These are phyloP conservation scores for Lasiodiplodia sp. DNA, from an alignment of 2,329 filamentous ascomycete species.

Conservation along the genomic window DNA sequence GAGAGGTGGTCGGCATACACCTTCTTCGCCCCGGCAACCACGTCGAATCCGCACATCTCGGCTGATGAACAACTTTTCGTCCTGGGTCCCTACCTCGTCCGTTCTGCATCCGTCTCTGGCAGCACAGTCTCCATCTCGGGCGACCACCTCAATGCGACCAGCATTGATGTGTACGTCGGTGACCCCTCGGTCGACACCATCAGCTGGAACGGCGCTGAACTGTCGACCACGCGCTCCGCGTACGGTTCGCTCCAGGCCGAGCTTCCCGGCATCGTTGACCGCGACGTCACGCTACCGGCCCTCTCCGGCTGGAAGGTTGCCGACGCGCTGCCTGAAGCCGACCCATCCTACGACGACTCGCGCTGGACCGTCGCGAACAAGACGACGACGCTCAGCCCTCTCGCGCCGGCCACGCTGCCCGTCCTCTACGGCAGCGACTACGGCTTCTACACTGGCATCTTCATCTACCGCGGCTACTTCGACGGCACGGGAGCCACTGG, in stretches of 20 bases:
- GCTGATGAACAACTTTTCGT: constrained; percentile 50
- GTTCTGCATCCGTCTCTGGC: constrained; percentile 36
- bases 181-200: constrained; percentile 39
- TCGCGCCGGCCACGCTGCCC: constrained; percentile 47
- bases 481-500: constrained; percentile 45
- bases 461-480: constrained; percentile 53
- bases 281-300: constrained; percentile 43
- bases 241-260: constrained; percentile 41
- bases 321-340: constrained; percentile 59
- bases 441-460: constrained; percentile 51
- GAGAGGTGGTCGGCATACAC: constrained; percentile 48
- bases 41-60: constrained; percentile 45
- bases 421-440: constrained; percentile 53
- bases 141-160: constrained; percentile 44
- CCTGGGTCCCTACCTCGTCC: constrained; percentile 51
- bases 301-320: constrained; percentile 56
- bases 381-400: constrained; percentile 41
- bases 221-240: constrained; percentile 41
- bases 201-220: constrained; percentile 47
- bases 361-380: constrained; percentile 53
- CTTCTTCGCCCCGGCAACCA: constrained; percentile 50
- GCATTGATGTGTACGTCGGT: constrained; percentile 48
- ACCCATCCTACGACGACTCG: constrained; percentile 52
- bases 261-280: constrained; percentile 3
- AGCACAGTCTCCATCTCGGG: constrained; percentile 44